Conservation (phyloP, 345 rosid species). For the Boechera stricta region DNA sequence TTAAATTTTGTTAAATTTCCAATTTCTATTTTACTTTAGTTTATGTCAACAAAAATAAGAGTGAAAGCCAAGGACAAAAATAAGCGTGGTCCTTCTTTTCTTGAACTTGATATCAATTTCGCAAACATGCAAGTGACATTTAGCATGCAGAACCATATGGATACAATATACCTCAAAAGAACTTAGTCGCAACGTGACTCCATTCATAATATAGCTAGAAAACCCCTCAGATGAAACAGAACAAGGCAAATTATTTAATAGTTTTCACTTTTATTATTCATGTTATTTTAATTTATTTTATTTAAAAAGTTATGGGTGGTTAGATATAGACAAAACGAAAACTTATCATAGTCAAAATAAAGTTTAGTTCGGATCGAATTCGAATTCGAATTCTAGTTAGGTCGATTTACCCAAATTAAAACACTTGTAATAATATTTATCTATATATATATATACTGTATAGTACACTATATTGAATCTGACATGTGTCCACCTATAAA, state of each 20-base stretch:
- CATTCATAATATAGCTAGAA: too few relatives aligned
- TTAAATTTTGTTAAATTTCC: background rate
- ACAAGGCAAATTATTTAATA: too few relatives aligned
- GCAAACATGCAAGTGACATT: background rate
- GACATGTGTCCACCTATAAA: conserved; percentile 3
- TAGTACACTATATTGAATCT: background rate
- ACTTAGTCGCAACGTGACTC: too few relatives aligned
- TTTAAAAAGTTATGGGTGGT: too few relatives aligned
- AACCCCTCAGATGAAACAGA: too few relatives aligned
- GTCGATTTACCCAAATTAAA: background rate
- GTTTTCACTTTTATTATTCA: too few relatives aligned
- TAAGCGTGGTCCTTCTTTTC: background rate
- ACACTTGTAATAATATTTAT: background rate
- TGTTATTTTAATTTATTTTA: too few relatives aligned
- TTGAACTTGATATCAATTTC: background rate
- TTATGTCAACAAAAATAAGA: background rate
- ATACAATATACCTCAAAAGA: too few relatives aligned
- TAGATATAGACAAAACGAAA: too few relatives aligned
- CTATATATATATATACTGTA: too few relatives aligned
- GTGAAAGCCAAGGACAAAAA: background rate
- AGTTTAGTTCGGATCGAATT: background rate
- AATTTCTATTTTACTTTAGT: background rate
- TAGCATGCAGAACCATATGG: background rate
- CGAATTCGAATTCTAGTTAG: background rate
- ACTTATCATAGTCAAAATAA: background rate